Evolutionary conservation across 2,329 filamentous ascomycete genomes (phyloP).

Genomic region (Monilinia aucupariae): DNA sequence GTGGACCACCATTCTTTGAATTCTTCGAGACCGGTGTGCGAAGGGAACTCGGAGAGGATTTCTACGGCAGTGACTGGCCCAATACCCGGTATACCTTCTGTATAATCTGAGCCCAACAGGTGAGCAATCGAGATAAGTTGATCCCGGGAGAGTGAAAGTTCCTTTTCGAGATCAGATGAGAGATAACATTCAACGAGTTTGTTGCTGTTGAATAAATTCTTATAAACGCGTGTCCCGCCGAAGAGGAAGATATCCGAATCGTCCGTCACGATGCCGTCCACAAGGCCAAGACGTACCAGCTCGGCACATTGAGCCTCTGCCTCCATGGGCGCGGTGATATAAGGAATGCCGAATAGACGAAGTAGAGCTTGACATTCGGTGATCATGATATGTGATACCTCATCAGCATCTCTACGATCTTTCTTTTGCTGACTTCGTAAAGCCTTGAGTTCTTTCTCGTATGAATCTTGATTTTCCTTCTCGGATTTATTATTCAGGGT

Average conservation of each 20-base stretch:
- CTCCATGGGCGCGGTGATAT: constrained; percentile 98
- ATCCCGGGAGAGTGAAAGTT: constrained; percentile 78
- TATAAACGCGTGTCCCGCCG: constrained; percentile 92
- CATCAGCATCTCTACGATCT: constrained; percentile 90
- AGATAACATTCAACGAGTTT: constrained; percentile 98
- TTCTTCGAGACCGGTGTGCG: constrained; percentile 51
- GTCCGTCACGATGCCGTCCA: constrained; percentile 96
- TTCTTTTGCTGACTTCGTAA: constrained; percentile 94
- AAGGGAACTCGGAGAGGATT: constrained; percentile 81
- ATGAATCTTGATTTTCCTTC: constrained; percentile 66
- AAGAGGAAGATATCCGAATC: constrained; percentile 97
- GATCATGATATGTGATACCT: constrained; percentile 95
- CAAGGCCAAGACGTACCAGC: constrained; percentile 76
- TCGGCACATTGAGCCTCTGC: constrained; percentile 96
- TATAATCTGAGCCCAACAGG: constrained; percentile 89
- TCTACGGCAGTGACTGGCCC: constrained; percentile 93
- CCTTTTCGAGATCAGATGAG: constrained; percentile 73
- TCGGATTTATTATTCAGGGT: constrained; percentile 73
- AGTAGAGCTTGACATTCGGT: constrained; percentile 90
- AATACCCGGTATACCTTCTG: constrained; percentile 82
- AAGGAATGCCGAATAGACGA: constrained; percentile 85
- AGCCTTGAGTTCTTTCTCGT: constrained; percentile 80
- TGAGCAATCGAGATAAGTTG: constrained; percentile 88
- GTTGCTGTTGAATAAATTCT: constrained; percentile 99
- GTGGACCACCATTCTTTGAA: constrained; percentile 86